Percentiles rank a stretch among this genome's conserved stretches.
Evolutionary conservation across 768 basidiomycete species (phyloP).

Genomic region (Mrakia hoshinonis): DNA sequence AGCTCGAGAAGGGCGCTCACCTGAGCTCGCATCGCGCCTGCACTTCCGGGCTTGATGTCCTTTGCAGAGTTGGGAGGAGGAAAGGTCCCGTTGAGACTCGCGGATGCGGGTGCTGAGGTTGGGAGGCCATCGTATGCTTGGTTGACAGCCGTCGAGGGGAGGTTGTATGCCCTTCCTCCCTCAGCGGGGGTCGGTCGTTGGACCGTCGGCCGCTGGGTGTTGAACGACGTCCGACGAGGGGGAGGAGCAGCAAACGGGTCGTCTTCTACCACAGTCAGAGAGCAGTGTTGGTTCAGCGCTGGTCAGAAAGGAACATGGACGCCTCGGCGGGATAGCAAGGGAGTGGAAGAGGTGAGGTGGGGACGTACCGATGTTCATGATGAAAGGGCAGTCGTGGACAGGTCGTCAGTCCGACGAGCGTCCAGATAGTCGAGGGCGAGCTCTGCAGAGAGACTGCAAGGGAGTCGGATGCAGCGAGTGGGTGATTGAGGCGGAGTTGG

Average conservation of each 20-base stretch:
- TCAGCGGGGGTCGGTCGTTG: not conserved
- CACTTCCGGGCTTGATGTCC: slow-evolving; percentile 19
- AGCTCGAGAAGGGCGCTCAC: not conserved
- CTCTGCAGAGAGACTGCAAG: not conserved
- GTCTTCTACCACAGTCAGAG: not conserved
- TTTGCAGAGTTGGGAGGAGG: not conserved
- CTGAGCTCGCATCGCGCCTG: slow-evolving; percentile 26
- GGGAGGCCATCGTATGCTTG: not conserved
- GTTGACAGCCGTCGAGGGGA: not conserved
- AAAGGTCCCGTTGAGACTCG: not conserved
- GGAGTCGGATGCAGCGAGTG: not conserved
- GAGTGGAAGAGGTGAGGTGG: not conserved
- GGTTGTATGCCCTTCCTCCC: not conserved
- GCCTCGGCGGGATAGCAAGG: not conserved
- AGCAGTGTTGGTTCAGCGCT: not conserved
- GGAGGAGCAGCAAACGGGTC: slow-evolving; percentile 28
- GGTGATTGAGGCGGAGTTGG: not conserved
- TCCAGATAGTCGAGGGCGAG: no score
- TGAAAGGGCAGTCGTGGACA: not conserved
- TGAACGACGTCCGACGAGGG: not conserved
- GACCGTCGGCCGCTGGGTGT: not conserved
- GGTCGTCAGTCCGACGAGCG: not conserved
- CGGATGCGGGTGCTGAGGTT: not conserved
- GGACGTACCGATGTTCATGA: slow-evolving; percentile 25
- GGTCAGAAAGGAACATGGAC: no score